phyloP scores from a whole-genome alignment of 2,329 filamentous ascomycete genomes.

The Dactylellina drechsleri region DNA sequence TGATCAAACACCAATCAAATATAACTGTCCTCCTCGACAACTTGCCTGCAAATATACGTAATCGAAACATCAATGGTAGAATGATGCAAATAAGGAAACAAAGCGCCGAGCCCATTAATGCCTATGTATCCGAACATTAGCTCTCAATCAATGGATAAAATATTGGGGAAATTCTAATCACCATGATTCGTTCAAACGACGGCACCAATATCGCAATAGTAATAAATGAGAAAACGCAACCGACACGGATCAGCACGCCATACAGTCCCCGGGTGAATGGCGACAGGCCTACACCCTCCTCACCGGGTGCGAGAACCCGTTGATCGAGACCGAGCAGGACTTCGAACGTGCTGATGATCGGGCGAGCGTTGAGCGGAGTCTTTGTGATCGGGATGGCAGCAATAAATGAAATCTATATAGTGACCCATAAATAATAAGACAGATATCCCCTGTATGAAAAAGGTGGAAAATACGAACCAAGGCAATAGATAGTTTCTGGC shows the following conservation, averaged over 20 bases:
- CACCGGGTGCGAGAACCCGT: conserved; percentile 61
- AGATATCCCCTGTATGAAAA: background rate
- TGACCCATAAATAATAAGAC: too few relatives aligned
- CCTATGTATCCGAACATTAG: conserved; percentile 14
- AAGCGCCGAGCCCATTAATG: conserved; percentile 85
- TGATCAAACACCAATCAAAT: conserved; percentile 75
- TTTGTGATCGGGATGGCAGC: conserved; percentile 95
- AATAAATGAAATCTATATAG: conserved; percentile 75
- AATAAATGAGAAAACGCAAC: conserved; percentile 77
- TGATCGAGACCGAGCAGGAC: conserved; percentile 78
- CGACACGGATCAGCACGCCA: conserved; percentile 62
- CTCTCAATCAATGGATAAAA: background rate
- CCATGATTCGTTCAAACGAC: conserved; percentile 88
- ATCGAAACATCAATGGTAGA: conserved; percentile 85
- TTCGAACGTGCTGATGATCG: conserved; percentile 86
- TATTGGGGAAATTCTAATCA: background rate
- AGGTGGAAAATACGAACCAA: conserved; percentile 71
- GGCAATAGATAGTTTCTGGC: conserved; percentile 76
- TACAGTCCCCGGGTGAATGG: conserved; percentile 51
- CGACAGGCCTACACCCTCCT: conserved; percentile 57
- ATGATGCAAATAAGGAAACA: conserved; percentile 96
- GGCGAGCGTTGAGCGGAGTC: conserved; percentile 87
- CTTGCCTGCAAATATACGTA: conserved; percentile 85
- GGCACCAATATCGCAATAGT: conserved; percentile 78
- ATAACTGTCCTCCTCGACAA: conserved; percentile 72